Evolutionary conservation across 441 rosid genomes (phyloP), one percentile per base, ranked within the genome.

Genomic region (Populus tomentosa): DNA sequence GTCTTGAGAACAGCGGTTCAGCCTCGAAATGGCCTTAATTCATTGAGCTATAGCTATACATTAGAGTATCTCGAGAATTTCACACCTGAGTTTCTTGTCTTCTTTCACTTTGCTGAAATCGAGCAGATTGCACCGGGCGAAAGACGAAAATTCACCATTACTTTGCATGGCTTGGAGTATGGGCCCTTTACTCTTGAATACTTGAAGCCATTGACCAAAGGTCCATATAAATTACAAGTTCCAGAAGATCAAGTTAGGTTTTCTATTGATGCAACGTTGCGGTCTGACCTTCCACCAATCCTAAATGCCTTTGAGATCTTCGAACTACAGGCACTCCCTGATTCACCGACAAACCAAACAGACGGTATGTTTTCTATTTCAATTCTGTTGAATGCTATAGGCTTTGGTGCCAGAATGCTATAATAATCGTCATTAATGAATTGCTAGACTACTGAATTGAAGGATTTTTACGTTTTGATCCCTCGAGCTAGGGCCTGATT

Each of bases 41-140:
- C 28, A 26, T 26, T 26, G 28, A 26, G 28, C 28, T 26, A 26
- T 2, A 26, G 1, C 28, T 26, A 26, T 10, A 0, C 62, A 2
- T 1, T 5, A 5, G 0, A 3, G 33, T n/a, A 14, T 40, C 1
- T 2, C 1, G 1, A 26, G 28, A 26, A 26, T 26, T 26, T n/a
- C n/a, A 0, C 0, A 0, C 0, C 6, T 9, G 6, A 23, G 11
- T 53, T 7, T 35, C 73, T 73, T 42, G 1, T 76, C 7, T 78
- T 38, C 77, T 69, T 82, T 28, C 77, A 82, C 80, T 82, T 82
- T 23, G 68, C 77, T 4, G 85, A 82, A 59, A n/a, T 72, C 36
- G 23, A 40, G 24, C 3, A 50, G 33, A 70, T 38, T 33, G 1
- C 56, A 3, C 7, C 8, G 4, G n/a, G 35, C 16, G 14, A 21